Evolutionary conservation across 2,329 filamentous ascomycete genomes (phyloP), one percentile per base, ranked within the genome.

Genomic region (Endoconidiophora polonica): DNA sequence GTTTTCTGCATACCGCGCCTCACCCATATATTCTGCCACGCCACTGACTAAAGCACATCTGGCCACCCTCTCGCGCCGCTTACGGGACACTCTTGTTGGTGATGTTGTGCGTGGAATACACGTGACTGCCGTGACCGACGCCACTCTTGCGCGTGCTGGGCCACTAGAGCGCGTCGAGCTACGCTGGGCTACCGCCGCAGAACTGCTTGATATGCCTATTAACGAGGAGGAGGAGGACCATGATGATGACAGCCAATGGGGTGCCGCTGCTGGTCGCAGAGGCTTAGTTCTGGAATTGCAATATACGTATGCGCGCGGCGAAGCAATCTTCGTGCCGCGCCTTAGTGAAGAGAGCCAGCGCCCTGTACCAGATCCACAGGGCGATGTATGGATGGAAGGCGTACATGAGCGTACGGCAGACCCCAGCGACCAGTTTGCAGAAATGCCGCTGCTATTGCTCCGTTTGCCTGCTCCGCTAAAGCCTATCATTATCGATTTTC

Each of bases 81-180:
- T 79, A 2, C 69, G 74, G 38, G 74, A 78, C 44, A 65, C 65
- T 1, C 65, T 78, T 0, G 72, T 76, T 0, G 74, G 74, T 14
- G 74, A 78, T 55, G 69, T 76, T 1, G 71, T 78, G n/a, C 71
- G 75, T 50, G 75, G 75, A 41, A 69, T 78, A 16, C 72, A 77
- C 55, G 67, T 79, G 16, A 43, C 48, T 3, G 65, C 67, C 45
- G 61, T 65, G 4, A 66, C 65, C 16, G 68, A 70, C 23, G 66
- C 56, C 5, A 54, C 59, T 0, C 57, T 70, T 20, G 62, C 63
- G 0, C 60, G 64, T 6, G 63, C 66, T 0, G 69, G 69, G 1
- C 62, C 67, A 2, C 56, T 78, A 18, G 67, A 70, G 54, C 58
- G 58, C 3, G 71, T 77, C 1, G 63, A 63, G 10, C 66, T 76